Conservation (phyloP, 176 grass and related monocot genomes). For the Panicum miliaceum region DNA sequence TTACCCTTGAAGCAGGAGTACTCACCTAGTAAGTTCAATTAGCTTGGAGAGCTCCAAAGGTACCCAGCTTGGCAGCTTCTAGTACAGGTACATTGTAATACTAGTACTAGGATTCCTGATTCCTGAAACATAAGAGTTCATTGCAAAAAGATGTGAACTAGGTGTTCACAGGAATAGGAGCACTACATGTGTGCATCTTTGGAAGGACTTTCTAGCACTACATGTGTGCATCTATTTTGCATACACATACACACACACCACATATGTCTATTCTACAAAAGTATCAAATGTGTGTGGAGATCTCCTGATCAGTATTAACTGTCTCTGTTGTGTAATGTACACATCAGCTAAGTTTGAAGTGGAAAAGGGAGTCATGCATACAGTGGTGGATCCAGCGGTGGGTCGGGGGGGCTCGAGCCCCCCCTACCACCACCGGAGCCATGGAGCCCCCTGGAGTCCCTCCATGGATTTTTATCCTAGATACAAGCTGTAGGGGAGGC, state of each 20-base stretch:
- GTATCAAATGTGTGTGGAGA: background rate
- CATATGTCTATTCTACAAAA: background rate
- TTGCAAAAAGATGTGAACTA: background rate
- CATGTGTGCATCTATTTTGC: background rate
- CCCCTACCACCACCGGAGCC: no score
- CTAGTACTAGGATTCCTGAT: background rate
- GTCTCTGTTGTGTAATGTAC: background rate
- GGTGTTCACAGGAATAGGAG: no score
- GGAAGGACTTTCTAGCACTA: background rate
- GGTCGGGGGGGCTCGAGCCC: no score
- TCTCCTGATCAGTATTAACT: no score
- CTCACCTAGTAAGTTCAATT: background rate
- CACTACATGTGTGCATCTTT: no score
- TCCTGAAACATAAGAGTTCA: background rate
- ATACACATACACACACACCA: conserved; percentile 13
- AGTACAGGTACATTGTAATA: background rate
- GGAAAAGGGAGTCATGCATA: background rate
- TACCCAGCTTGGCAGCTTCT: background rate
- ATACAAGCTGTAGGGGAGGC: no score
- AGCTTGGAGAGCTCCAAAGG: conserved; percentile 6
- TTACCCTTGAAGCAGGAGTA: background rate
- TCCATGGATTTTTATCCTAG: no score
- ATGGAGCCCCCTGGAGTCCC: no score
- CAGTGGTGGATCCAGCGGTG: no score
- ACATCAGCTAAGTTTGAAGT: background rate